Base-by-base conservation (phyloP, 2,329 filamentous ascomycete genomes). In the Seiridium unicorne region DNA sequence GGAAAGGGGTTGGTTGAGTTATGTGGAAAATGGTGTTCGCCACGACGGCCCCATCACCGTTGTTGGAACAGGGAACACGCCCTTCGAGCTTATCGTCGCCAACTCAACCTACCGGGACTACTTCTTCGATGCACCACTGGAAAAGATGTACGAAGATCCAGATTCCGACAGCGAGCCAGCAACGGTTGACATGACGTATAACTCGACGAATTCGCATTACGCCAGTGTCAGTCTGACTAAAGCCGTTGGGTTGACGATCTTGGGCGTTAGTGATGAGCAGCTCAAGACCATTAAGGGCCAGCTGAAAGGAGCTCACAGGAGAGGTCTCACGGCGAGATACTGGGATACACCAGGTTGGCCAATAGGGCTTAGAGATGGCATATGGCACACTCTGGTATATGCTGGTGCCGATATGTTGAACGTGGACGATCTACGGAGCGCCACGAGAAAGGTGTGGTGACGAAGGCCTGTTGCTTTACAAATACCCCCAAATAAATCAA, bases 101-200 rank as follows among this genome's bases (percentile, higher is more conserved):
- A 84, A 85, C 66, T 65, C 74, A 5, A 84, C 80, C 1, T 80
- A 84, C 62, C 78, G 85, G 36, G 86, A 90, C 70, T 76, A 85
- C 58, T 89, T 89, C 72, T 88, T 86, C 68, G 89, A 91, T 65
- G 88, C 88, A 0, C 87, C 87, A 0, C 77, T 90, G 0, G 72
- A 78, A 59, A 68, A 74, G 1, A 62, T 72, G 55, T 71, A 68
- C 60, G 70, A 65, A 68, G 79, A 71, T 70, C 73, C 74, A 64
- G 75, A 70, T 26, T 48, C 59, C 9, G 55, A 55, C 31, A 59
- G 60, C 5, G 58, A 31, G 34, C 40, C 53, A 49, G 51, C 57
- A 5, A 36, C 51, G 3, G 61, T 51, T 26, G 32, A 62, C 42
- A 36, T 57, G 42, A 48, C 31, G 7, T 85, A 81, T 72, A 79